phyloP scores from a whole-genome alignment of 2,329 filamentous ascomycete genomes.

The Hymenoscyphus fraxineus region DNA sequence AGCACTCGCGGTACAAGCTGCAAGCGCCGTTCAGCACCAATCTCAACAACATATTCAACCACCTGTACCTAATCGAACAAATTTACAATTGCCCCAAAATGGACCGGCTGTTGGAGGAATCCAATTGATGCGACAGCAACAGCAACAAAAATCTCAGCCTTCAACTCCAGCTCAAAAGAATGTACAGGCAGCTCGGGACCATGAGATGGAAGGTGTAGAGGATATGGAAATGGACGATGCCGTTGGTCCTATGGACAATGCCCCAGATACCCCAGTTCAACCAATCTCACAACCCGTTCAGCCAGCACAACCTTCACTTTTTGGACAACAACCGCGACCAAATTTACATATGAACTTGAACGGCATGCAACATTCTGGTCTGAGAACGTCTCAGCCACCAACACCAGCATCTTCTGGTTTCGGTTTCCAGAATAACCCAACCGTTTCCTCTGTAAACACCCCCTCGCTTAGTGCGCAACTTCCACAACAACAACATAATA shows the following conservation, averaged over 20 bases:
- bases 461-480: constrained; percentile 80
- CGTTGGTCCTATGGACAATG: constrained; percentile 61
- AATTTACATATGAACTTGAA: constrained; percentile 74
- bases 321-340: constrained; percentile 62
- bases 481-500: constrained; percentile 48
- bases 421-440: constrained; percentile 86
- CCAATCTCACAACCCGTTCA: constrained; percentile 58
- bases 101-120: constrained; percentile 33
- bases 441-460: constrained; percentile 94
- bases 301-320: constrained; percentile 61
- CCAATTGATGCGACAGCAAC: constrained; percentile 35
- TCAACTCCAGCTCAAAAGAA: constrained; percentile 32
- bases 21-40: constrained; percentile 45
- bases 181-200: constrained; percentile 36
- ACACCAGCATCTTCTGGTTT: constrained; percentile 77
- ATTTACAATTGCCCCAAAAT: constrained; percentile 31
- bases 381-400: constrained; percentile 80
- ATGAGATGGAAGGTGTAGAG: constrained; percentile 77
- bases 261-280: constrained; percentile 44
- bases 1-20: constrained; percentile 32
- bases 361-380: constrained; percentile 69
- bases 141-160: constrained; percentile 34
- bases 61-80: constrained; percentile 23
- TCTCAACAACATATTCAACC: constrained; percentile 34
- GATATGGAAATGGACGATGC: constrained; percentile 97